These are phyloP conservation scores for Pythium scleroteichum DNA, from an alignment of 352 stramenopile species.

Conservation along the genomic window DNA sequence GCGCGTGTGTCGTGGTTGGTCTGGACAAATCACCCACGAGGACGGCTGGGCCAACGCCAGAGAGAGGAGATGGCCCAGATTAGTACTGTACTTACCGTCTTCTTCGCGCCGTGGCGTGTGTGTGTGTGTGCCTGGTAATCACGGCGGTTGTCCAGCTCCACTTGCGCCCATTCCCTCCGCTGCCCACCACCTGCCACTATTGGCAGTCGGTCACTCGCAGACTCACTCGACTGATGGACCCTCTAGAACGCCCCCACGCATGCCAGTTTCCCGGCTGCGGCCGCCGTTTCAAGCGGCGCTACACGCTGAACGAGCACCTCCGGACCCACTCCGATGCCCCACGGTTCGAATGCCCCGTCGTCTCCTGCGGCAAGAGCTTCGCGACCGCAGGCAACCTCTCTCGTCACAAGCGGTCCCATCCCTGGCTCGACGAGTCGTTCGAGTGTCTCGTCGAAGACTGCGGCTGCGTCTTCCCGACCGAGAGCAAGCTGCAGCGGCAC, in stretches of 20 bases:
- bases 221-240: background rate
- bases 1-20: too few species aligned
- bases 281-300: conserved; percentile 66
- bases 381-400: conserved; percentile 75
- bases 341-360: conserved; percentile 33
- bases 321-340: conserved; percentile 80
- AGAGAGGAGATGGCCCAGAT: too few species aligned
- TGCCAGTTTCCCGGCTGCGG: conserved; percentile 46
- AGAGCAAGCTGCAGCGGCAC: conserved; percentile 69
- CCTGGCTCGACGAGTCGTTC: conserved; percentile 33
- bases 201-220: background rate
- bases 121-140: too few species aligned
- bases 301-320: conserved; percentile 71
- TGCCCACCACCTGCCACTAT: too few species aligned
- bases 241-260: conserved; percentile 18
- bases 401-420: conserved; percentile 49
- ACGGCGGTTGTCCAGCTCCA: too few species aligned
- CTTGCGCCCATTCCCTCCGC: too few species aligned
- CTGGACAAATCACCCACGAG: too few species aligned
- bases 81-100: too few species aligned
- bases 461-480: conserved; percentile 52
- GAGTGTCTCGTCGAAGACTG: conserved; percentile 28
- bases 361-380: conserved; percentile 63
- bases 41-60: too few species aligned
- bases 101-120: too few species aligned